Conservation (phyloP, 768 basidiomycete genomes). For the Leccinum variicolor region DNA sequence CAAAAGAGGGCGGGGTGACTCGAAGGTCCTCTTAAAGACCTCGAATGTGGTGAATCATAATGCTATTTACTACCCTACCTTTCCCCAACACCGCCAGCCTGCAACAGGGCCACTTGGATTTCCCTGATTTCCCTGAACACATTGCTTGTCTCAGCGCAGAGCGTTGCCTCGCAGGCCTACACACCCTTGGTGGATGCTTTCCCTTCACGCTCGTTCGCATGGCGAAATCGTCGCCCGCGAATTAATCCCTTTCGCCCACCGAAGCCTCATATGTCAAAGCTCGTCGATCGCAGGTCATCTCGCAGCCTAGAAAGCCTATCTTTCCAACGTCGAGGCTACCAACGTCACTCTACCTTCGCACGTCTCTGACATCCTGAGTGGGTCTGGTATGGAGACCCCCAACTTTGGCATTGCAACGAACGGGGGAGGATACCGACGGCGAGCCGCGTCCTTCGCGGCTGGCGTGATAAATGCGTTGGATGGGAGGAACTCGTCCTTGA, state of each 20-base stretch:
- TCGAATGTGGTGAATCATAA: no score
- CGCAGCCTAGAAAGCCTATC: conserved; percentile 40
- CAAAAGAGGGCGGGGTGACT: no score
- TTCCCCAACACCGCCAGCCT: no score
- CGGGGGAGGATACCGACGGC: conserved; percentile 46
- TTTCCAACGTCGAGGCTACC: conserved; percentile 34
- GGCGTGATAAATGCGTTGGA: conserved; percentile 50
- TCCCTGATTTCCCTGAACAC: conserved; percentile 2
- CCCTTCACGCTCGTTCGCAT: conserved; percentile 30
- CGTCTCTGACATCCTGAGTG: conserved; percentile 29
- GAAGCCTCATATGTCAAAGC: conserved; percentile 38
- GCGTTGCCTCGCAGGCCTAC: conserved; percentile 24
- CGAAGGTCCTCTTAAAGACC: no score
- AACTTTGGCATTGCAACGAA: conserved; percentile 49
- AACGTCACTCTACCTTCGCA: conserved; percentile 31
- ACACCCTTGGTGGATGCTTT: conserved; percentile 21
- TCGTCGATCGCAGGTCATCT: conserved; percentile 35
- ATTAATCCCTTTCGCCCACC: conserved; percentile 33
- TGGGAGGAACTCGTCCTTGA: conserved; percentile 43
- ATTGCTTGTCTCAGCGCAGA: conserved; percentile 19
- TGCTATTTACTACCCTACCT: no score
- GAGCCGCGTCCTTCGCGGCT: conserved; percentile 53
- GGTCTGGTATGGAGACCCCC: conserved; percentile 24
- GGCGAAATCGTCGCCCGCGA: conserved; percentile 13
- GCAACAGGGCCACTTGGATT: conserved; percentile 1